These are phyloP conservation scores for Chamaecrista fasciculata DNA, from an alignment of 306 rosid genomes.

Conservation along the genomic window DNA sequence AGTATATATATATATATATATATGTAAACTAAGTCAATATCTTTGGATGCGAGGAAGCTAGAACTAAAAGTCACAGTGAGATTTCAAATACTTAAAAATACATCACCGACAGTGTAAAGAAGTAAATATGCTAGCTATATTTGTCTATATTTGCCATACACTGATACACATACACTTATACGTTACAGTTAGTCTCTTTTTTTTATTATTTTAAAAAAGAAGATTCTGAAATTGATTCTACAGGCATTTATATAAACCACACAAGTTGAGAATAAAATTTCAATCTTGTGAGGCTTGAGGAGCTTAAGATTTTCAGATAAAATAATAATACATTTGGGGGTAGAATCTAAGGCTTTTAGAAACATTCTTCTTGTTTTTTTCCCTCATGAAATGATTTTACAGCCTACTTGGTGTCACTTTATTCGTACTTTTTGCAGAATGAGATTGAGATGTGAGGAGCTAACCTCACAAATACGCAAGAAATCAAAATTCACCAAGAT, in stretches of 20 bases:
- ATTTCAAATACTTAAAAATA: not conserved
- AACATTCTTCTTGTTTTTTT: not conserved
- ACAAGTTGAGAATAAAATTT: not conserved
- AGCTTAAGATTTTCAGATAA: not conserved
- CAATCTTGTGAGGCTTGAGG: not conserved
- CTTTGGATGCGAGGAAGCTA: slow-evolving; percentile 1
- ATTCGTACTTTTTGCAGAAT: not conserved
- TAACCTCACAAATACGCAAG: not conserved
- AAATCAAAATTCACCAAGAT: not conserved
- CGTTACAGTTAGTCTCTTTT: too few relatives aligned
- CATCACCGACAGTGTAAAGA: not conserved
- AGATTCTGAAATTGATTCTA: not conserved
- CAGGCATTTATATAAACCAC: not conserved
- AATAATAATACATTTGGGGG: not conserved
- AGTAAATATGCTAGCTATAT: not conserved
- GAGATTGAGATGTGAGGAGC: not conserved
- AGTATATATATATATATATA: too few relatives aligned
- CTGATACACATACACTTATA: not conserved
- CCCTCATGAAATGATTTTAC: not conserved
- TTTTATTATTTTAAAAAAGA: not conserved
- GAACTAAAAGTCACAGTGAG: not conserved
- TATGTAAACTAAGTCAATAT: not conserved
- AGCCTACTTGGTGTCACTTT: not conserved
- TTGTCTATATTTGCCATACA: too few relatives aligned
- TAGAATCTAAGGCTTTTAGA: not conserved